Evolutionary conservation across 2,329 filamentous ascomycete species (phyloP), one percentile per base, ranked within the genome.

Genomic region (Boeremia exigua): DNA sequence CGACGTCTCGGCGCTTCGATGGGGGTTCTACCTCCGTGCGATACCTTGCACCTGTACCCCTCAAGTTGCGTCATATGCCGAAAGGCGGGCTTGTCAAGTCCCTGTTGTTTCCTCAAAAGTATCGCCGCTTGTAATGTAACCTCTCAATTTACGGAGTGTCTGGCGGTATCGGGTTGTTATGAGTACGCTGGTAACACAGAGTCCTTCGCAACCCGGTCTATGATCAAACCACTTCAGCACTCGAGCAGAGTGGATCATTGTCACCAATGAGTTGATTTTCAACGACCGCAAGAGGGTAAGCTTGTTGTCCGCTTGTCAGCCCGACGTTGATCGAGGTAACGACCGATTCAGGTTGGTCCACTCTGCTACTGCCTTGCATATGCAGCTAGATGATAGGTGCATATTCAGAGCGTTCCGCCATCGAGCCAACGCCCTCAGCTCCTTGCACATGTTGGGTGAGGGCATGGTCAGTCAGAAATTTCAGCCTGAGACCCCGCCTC

Each of bases 381-480:
- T 74, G 71, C 71, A 65, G 68, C 71, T 73, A 74, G 69, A 65
- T 63, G 48, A 64, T 66, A 55, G 69, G 55, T 67, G 70, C 70
- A 72, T 72, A 50, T 60, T 59, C 53, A 62, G 66, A 65, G 63
- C 60, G 58, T 67, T 66, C 68, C 59, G 64, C 66, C 62, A 58
- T 66, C 56, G 65, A 66, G 68, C 67, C 58, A 55, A 48, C 49
- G 51, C 37, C 50, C 38, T 50, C 51, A 60, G 55, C 58, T 54
- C 54, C 63, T 59, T 63, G 62, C 62, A 60, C 52, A 61, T 56
- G 58, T 52, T 67, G 51, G 38, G 48, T 36, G 39, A 43, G 36
- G 46, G 43, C 52, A 49, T 54, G 44, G 50, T 39, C 50, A 57
- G 56, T 56, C 45, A 52, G 54, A 56, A 60, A 56, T 47, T 58